Conservation (phyloP, 1,139 yeast species). For the Yamadazyma sp. region DNA sequence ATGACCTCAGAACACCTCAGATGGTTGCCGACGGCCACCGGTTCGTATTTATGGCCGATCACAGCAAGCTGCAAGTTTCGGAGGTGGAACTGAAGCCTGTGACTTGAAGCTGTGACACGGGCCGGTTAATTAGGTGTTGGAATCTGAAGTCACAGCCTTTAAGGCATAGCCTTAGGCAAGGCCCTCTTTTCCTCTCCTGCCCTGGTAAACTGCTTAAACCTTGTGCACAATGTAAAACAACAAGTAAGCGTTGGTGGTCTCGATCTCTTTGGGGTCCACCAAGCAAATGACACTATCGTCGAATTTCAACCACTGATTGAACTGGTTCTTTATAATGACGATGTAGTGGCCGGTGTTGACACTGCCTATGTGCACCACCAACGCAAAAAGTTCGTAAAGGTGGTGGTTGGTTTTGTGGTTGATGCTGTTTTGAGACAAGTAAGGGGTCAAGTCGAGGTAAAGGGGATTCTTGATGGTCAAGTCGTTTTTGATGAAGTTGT, state of each 20-base stretch:
- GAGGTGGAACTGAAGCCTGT: no score
- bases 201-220: neutral
- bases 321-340: constrained; percentile 68
- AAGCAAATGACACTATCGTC: constrained; percentile 86
- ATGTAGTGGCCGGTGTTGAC: constrained; percentile 95
- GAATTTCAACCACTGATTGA: constrained; percentile 83
- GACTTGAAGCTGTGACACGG: no score
- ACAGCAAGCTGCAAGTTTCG: no score
- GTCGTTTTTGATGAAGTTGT: constrained; percentile 72
- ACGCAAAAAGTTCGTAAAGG: constrained; percentile 76
- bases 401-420: constrained; percentile 3
- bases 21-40: no score
- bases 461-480: constrained; percentile 71
- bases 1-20: no score
- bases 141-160: no score
- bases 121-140: no score
- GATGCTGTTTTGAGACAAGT: constrained; percentile 39
- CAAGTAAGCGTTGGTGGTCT: constrained; percentile 72
- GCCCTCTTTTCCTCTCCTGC: neutral
- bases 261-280: constrained; percentile 63
- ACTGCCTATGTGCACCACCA: constrained; percentile 86
- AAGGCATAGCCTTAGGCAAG: no score
- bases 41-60: no score
- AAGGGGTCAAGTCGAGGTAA: constrained; percentile 67
- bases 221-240: constrained; percentile 57